Percentiles rank a stretch among this genome's conserved stretches.
Evolutionary conservation across 352 stramenopile genomes (phyloP).

Genomic region (Globisporangium lucens): DNA sequence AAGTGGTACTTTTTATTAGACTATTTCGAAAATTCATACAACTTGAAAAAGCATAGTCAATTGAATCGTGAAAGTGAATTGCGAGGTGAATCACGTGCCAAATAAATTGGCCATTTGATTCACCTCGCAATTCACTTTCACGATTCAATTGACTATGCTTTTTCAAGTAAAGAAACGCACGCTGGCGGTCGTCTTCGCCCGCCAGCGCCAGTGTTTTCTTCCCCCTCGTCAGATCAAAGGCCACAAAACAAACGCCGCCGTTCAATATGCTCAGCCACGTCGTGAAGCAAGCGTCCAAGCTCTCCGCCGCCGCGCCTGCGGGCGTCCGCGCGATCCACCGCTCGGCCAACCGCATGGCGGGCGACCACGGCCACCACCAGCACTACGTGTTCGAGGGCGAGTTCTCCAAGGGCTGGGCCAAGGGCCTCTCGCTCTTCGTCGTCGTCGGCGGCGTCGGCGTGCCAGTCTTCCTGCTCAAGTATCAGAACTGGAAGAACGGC

Average conservation of each 20-base stretch:
- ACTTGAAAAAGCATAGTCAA: too few species aligned
- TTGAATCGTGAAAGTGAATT: too few species aligned
- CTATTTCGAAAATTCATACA: too few species aligned
- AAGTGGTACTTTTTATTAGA: too few species aligned
- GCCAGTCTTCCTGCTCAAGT: conserved; percentile 62
- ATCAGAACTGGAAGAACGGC: conserved; percentile 90
- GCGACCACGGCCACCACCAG: conserved; percentile 79
- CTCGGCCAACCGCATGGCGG: conserved; percentile 72
- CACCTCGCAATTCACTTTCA: too few species aligned
- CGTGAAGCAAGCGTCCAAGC: conserved; percentile 72
- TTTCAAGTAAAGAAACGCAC: background rate
- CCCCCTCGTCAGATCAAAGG: conserved; percentile 13
- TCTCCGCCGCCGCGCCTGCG: conserved; percentile 33
- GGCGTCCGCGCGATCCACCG: conserved; percentile 68
- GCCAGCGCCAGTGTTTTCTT: conserved; percentile 16
- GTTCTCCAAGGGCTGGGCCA: conserved; percentile 72
- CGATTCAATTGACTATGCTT: too few species aligned
- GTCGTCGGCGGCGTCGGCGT: conserved; percentile 62
- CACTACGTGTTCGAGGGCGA: conserved; percentile 83
- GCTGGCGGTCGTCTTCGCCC: background rate
- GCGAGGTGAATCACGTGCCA: too few species aligned
- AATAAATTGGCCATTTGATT: too few species aligned
- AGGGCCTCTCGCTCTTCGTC: conserved; percentile 53
- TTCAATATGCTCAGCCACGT: conserved; percentile 46
- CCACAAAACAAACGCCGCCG: background rate